Conservation (phyloP, 1,284 basidiomycete genomes). For the Irpex rosettiformis region DNA sequence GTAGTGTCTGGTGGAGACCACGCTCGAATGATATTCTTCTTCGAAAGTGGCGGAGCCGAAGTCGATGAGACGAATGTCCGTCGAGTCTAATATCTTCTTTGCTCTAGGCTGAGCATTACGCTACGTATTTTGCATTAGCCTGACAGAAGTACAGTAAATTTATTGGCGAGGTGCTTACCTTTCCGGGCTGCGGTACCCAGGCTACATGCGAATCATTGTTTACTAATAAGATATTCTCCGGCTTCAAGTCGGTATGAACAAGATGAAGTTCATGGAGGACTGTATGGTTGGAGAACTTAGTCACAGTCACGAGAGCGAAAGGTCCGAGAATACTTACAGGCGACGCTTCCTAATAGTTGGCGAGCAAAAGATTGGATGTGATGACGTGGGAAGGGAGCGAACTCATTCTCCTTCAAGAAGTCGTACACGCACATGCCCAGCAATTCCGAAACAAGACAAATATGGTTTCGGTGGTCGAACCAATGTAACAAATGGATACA, state of each 20-base stretch:
- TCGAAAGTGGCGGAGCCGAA: conserved; percentile 99
- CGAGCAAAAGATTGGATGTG: conserved; percentile 97
- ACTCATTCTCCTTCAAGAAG: conserved; percentile 97
- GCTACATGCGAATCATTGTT: conserved; percentile 73
- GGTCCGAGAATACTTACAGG: conserved; percentile 61
- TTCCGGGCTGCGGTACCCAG: conserved; percentile 53
- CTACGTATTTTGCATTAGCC: conserved; percentile 32
- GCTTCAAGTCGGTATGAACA: conserved; percentile 98
- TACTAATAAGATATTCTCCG: conserved; percentile 96
- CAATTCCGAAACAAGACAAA: conserved; percentile 96
- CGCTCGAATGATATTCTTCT: conserved; percentile 96
- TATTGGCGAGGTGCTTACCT: conserved; percentile 36
- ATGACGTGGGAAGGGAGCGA: conserved; percentile 91
- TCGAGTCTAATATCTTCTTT: conserved; percentile 80
- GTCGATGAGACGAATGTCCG: conserved; percentile 96
- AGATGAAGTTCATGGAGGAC: conserved; percentile 91
- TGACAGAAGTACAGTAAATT: neutral
- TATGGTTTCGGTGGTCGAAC: conserved; percentile 98
- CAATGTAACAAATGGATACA: conserved; percentile 95
- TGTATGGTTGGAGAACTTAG: conserved; percentile 1
- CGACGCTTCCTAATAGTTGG: conserved; percentile 90
- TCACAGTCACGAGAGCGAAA: conserved; percentile 11
- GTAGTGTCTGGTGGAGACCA: conserved; percentile 97
- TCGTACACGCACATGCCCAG: conserved; percentile 98
- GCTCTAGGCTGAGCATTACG: conserved; percentile 56